Evolutionary conservation across 2,329 filamentous ascomycete genomes (phyloP).

Genomic region (Penicillium crustosum): DNA sequence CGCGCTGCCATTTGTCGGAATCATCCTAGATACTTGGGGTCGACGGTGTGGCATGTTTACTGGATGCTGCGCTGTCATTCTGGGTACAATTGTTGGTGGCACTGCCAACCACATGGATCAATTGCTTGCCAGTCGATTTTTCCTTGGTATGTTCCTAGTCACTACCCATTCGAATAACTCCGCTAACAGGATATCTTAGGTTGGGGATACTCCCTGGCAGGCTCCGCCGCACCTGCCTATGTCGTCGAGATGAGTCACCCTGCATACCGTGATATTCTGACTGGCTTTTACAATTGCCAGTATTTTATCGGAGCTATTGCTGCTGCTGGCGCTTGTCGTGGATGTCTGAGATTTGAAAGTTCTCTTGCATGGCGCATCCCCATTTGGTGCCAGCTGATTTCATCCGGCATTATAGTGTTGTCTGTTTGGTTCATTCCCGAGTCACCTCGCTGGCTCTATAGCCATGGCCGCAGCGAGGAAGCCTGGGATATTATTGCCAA

Average conservation of each 20-base stretch:
- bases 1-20: slow-evolving; percentile 43
- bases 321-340: slow-evolving; percentile 56
- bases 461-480: slow-evolving; percentile 58
- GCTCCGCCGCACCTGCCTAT: slow-evolving; percentile 62
- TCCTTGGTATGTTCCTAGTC: slow-evolving; percentile 39
- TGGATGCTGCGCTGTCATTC: slow-evolving; percentile 33
- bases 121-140: slow-evolving; percentile 58
- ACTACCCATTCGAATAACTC: background rate
- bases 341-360: slow-evolving; percentile 38
- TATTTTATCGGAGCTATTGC: slow-evolving; percentile 54
- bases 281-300: slow-evolving; percentile 57
- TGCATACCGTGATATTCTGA: slow-evolving; percentile 60
- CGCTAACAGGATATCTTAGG: slow-evolving; percentile 19
- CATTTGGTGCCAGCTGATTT: slow-evolving; percentile 53
- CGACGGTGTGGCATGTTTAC: slow-evolving; percentile 41
- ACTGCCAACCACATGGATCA: slow-evolving; percentile 42
- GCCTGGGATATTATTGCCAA: slow-evolving; percentile 57
- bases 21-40: slow-evolving; percentile 50
- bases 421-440: slow-evolving; percentile 56
- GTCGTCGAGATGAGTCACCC: slow-evolving; percentile 65
- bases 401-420: slow-evolving; percentile 49
- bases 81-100: slow-evolving; percentile 48
- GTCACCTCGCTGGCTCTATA: slow-evolving; percentile 61
- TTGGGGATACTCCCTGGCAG: slow-evolving; percentile 60
- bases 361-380: slow-evolving; percentile 60